Evolutionary conservation across 345 rosid genomes (phyloP), one percentile per base, ranked within the genome.

Genomic region (Linum lewisii): DNA sequence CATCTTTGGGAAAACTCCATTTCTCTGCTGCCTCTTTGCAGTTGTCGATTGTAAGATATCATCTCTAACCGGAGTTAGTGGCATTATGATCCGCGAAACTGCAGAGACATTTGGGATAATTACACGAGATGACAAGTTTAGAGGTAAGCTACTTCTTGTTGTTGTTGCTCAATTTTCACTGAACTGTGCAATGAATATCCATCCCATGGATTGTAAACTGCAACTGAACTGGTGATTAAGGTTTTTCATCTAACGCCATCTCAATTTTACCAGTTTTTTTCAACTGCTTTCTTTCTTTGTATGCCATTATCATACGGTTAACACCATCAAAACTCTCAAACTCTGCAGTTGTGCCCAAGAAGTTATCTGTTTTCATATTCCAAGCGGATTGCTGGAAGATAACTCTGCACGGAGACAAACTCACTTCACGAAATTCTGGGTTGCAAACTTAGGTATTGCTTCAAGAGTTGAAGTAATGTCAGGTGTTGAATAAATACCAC

Each of bases 21-120:
- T 10, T 60, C 24, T 22, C 21, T 65, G 36, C 44, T 65, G 8
- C 65, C 60, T 68, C 65, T 29, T 82, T 32, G 69, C 79, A 89
- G 95, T 93, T 73, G 87, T 82, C 22, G 85, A 87, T 26, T 82
- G 94, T 61, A 87, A 76, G 78, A 68, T 78, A 65, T 66, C 68
- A 26, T 74, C 88, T 61, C 72, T 82, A 63, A 77, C 73, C 64
- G 96, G 95, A 58, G 75, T 84, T 59, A 74, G 73, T 57, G 95
- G 99, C 56, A 78, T 89, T 63, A 75, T 93, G 94, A 75, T 85
- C 67, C 87, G 84, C n/a, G 99, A 89, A 81, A 93, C 97, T 71
- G 78, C 88, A 8, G 80, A 84, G 76, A 87, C 96, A 70, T 84
- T 89, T 81, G 94, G 86, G 57, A 75, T 93, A 58, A 74, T 93